These are phyloP conservation scores for Marasmius fiardii DNA, from an alignment of 1,284 basidiomycete genomes.

Conservation along the genomic window DNA sequence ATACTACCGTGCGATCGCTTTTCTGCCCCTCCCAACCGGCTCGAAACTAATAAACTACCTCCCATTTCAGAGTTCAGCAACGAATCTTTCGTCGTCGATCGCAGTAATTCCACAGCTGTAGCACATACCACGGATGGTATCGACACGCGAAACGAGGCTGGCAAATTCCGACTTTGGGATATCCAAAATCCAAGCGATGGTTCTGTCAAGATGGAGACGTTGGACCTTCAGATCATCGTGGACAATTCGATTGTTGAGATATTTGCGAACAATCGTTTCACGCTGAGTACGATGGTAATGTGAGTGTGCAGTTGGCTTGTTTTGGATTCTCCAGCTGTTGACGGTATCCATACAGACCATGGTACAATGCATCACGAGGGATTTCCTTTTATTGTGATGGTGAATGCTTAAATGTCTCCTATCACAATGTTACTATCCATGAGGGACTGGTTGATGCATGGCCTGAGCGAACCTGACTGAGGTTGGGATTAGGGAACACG, in stretches of 20 bases:
- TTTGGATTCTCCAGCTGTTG: neutral
- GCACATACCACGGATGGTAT: neutral
- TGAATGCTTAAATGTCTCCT: neutral
- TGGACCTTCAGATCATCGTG: neutral
- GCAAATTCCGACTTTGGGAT: neutral
- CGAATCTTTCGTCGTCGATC: neutral
- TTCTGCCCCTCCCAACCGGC: neutral
- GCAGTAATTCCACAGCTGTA: neutral
- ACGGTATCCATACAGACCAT: neutral
- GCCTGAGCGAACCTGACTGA: too few relatives aligned
- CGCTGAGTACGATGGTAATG: neutral
- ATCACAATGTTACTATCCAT: neutral
- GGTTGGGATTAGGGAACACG: too few relatives aligned
- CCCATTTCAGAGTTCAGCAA: neutral
- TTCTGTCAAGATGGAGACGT: neutral
- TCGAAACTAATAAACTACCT: neutral
- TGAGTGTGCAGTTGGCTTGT: neutral
- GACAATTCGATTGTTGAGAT: conserved; percentile 1
- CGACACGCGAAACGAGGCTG: neutral
- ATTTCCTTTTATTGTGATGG: neutral
- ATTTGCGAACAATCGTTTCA: neutral
- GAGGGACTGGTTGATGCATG: conserved; percentile 1
- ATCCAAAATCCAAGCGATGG: neutral
- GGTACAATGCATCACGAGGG: neutral
- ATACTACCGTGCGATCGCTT: neutral